These are phyloP conservation scores for Pseudogymnoascus sp. DNA, from an alignment of 2,329 filamentous ascomycete species.

Conservation along the genomic window DNA sequence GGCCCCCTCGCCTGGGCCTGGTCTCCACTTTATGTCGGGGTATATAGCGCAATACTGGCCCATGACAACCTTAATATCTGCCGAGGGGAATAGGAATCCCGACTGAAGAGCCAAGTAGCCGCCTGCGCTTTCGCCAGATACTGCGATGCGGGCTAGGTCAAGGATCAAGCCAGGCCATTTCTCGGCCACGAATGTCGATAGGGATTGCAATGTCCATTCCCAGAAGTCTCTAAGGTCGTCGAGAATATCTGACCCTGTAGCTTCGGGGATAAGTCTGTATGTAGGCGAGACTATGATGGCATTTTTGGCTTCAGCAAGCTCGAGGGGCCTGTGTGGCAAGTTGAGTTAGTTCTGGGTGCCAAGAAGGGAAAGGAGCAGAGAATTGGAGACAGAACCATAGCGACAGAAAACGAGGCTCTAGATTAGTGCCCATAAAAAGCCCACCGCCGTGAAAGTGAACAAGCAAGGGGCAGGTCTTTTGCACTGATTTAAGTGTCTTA, in stretches of 20 bases:
- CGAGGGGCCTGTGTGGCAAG: neutral
- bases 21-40: neutral
- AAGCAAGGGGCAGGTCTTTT: neutral
- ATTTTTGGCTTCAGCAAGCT: neutral
- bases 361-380: constrained; percentile 33
- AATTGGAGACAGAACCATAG: constrained; percentile 18
- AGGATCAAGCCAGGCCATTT: neutral
- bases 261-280: constrained; percentile 44
- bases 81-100: constrained; percentile 11
- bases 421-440: neutral
- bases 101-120: constrained; percentile 18
- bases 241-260: constrained; percentile 37
- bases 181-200: neutral
- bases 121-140: constrained; percentile 15
- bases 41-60: neutral
- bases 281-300: constrained; percentile 40
- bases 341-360: constrained; percentile 19
- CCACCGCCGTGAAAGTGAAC: neutral
- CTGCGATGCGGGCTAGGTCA: neutral
- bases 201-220: constrained; percentile 31
- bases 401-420: constrained; percentile 12
- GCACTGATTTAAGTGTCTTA: neutral
- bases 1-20: neutral
- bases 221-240: constrained; percentile 41
- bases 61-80: constrained; percentile 1